Evolutionary conservation across 768 basidiomycete species (phyloP), one percentile per base, ranked within the genome.

Genomic region (Lactarius pseudohatsudake): DNA sequence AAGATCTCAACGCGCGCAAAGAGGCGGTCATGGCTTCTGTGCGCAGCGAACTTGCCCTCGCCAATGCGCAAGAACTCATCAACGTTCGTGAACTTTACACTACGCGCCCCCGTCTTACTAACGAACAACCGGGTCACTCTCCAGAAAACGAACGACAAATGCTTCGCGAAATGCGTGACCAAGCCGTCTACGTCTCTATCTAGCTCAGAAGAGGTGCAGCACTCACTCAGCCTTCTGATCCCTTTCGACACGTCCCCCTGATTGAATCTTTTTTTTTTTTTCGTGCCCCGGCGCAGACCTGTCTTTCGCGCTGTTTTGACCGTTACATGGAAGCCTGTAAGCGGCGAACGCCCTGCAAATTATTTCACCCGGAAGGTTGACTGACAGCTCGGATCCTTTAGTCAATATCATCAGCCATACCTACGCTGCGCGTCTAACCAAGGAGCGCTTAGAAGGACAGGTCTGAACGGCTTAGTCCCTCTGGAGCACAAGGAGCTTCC

Each of bases 311-410:
- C 64, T 94, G 92, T 74, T 79, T 92, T 72, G 90, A 92, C 61
- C 85, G 91, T 54, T 94, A 92, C 74, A 80, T 94, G 80, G 90
- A 94, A 76, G 90, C 90, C 41, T 93, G 92, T 92, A 72, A 79
- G 90, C 84, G 4, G n/a, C 55, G n/a, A 22, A 50, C 20, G 1
- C 30, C 40, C 60, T 36, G 18, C 64, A 32, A 40, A 18, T 38
- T 32, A 30, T 60, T 43, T 30, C 22, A 36, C 26, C 32, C 47
- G 22, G 40, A 20, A 22, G 20, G 68, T 41, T 60, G 59, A 58
- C 63, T 38, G 34, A 47, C 30, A 16, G 11, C 61, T 26, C 59
- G 47, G 50, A 26, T 34, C 16, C 43, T 53, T n/a, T 70, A 94
- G 91, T 93, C 79, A 90, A 88, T 75, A 84, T 91, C 57, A 87